Evolutionary conservation across 2,329 filamentous ascomycete species (phyloP), one percentile per base, ranked within the genome.

Genomic region (Alternaria infectoria): DNA sequence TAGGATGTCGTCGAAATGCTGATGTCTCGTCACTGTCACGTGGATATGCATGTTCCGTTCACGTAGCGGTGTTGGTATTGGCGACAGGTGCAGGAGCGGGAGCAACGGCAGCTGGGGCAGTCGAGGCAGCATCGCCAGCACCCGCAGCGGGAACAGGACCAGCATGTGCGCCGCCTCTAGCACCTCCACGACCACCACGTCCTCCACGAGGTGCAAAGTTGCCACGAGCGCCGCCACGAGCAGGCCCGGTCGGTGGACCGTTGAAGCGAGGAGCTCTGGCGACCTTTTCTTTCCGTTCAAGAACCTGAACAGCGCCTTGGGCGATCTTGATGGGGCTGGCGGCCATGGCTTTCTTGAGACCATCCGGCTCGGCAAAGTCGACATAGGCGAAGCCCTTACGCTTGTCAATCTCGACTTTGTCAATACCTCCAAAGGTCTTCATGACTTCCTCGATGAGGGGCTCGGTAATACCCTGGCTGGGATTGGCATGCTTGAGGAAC

Each of bases 341-440:
- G 15, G 89, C 86, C 74, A 97, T 89, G 6, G 95, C 95, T 74
- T 92, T 93, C 71, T 88, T 87, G 25, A 98, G 84, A 10, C 87
- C 86, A 9, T 90, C 88, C 1, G 90, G 86, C 21, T 93, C 89
- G 10, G 87, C 86, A 81, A 97, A 98, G 67, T 97, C 92, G 43
- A 97, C 90, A 77, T 97, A 97, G 3, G 93, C 95, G 73, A 97
- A 97, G 0, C 93, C 93, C 79, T 97, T 97, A 74, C 94, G 91
- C 79, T 93, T 94, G 77, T 98, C 95, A 57, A 98, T 95, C 72
- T 97, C 95, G 17, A 97, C 92, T 68, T 89, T 91, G 0, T 88
- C 88, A 49, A 97, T 87, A 1, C 87, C 79, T 2, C 95, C 95
- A 71, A 93, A 97, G 0, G 82, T 80, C 47, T 89, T 86, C 76